Evolutionary conservation across 2,329 filamentous ascomycete genomes (phyloP), one percentile per base, ranked within the genome.

Genomic region (Lecanoromycetidae sp.): DNA sequence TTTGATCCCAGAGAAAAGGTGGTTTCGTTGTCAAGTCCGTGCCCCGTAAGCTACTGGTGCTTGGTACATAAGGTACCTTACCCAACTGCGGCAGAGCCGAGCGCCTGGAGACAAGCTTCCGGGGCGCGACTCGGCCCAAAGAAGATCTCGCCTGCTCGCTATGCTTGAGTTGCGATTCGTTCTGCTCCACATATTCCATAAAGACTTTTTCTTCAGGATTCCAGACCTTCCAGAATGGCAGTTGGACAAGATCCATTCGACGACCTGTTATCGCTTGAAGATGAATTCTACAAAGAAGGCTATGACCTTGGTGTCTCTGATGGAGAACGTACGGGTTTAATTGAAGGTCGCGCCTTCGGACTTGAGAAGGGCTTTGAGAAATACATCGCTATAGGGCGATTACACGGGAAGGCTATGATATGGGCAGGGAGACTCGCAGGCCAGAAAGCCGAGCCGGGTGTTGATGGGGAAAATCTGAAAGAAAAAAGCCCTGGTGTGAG

Each of bases 321-420:
- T 64, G 91, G 91, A 50, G 70, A 77, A 33, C 74, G 75, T 50
- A 82, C 85, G 26, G 91, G 91, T 32, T 80, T 81, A 49, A 79
- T 86, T 54, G 91, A 98, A 71, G 91, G 91, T 51, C 84, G 87
- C 43, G 77, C 87, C 17, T 87, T 96, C 60, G 91, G 90, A 0
- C 77, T 96, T 34, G 84, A 93, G 61, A 91, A 88, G 54, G 90
- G 88, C 0, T 96, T 91, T 57, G 86, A 94, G 57, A 96, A 94
- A 66, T 95, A 93, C 59, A 61, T 84, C 34, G 81, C 87, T 52
- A 76, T 87, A 62, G 90, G 90, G 2, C 74, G 75, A 49, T 66
- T 96, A 26, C 82, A 90, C 57, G 85, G 87, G 36, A 81, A 79
- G 58, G 79, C 86, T 12, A 67, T 84, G 20, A 72, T 96, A n/a